Conservation (phyloP, 1,284 basidiomycete species). For the Trametes polyzona region DNA sequence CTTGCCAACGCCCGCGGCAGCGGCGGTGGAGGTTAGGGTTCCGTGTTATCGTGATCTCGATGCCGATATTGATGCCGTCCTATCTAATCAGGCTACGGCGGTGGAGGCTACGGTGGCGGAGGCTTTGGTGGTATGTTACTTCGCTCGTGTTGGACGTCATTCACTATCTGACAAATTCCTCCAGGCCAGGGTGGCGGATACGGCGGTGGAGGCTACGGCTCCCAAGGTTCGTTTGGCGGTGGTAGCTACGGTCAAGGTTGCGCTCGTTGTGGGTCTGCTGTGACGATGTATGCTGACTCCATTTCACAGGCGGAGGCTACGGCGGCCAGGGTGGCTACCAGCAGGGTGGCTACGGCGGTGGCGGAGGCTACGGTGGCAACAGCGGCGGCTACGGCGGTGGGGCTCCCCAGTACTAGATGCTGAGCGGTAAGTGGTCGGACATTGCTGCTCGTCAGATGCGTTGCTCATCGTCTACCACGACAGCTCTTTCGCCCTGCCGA, state of each 20-base stretch:
- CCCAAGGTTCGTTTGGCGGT: slow-evolving; percentile 25
- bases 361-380: slow-evolving; percentile 38
- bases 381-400: slow-evolving; percentile 27
- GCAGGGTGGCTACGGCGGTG: slow-evolving; percentile 26
- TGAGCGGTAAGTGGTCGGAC: slow-evolving; percentile 7
- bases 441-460: too few species aligned
- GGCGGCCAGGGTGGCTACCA: slow-evolving; percentile 27
- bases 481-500: not conserved
- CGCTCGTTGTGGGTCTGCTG: slow-evolving; percentile 15
- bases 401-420: slow-evolving; percentile 27
- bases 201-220: slow-evolving; percentile 33
- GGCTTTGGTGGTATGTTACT: slow-evolving; percentile 14
- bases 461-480: too few species aligned
- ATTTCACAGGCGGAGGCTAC: slow-evolving; percentile 35
- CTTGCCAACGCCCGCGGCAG: slow-evolving; percentile 84
- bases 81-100: slow-evolving; percentile 32
- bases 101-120: slow-evolving; percentile 42
- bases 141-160: not conserved
- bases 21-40: slow-evolving; percentile 38
- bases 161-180: not conserved
- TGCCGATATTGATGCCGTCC: slow-evolving; percentile 1
- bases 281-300: slow-evolving; percentile 23
- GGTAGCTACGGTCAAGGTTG: slow-evolving; percentile 18
- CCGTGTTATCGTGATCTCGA: not conserved
- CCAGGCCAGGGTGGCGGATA: slow-evolving; percentile 30